phyloP scores from a whole-genome alignment of 2,329 filamentous ascomycete genomes.

The Epichloe gansuensis region DNA sequence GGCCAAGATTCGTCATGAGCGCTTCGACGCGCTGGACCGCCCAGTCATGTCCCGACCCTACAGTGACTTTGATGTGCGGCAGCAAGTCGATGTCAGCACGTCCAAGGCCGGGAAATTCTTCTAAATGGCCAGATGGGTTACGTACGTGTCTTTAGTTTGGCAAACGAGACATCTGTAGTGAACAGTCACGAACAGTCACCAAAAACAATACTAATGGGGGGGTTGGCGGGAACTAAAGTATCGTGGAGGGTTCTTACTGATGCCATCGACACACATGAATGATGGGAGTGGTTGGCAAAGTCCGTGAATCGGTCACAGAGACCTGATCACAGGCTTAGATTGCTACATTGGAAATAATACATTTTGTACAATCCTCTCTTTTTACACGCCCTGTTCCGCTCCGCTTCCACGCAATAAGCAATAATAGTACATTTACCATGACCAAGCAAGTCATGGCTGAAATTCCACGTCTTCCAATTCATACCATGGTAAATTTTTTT shows the following conservation, averaged over 20 bases:
- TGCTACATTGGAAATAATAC: background rate
- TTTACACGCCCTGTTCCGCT: background rate
- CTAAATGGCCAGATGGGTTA: conserved; percentile 15
- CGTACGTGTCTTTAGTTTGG: too few relatives aligned
- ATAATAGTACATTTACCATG: background rate
- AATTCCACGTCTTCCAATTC: background rate
- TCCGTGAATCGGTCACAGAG: background rate
- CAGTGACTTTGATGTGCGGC: conserved; percentile 9
- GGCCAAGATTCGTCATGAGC: conserved; percentile 44
- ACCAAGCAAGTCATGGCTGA: background rate
- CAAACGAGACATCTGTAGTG: too few relatives aligned
- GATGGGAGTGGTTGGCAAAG: too few relatives aligned
- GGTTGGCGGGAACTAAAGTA: too few relatives aligned
- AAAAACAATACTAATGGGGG: too few relatives aligned
- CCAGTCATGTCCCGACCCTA: conserved; percentile 21
- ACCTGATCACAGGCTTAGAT: background rate
- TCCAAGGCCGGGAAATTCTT: conserved; percentile 43
- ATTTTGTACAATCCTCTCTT: background rate
- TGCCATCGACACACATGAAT: too few relatives aligned
- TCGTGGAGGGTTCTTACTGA: too few relatives aligned
- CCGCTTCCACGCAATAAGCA: background rate
- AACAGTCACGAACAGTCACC: too few relatives aligned
- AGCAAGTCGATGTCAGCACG: conserved; percentile 17
- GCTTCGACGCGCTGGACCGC: conserved; percentile 57
- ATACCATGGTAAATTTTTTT: background rate